Evolutionary conservation across 2,329 filamentous ascomycete genomes (phyloP).

Genomic region (Neurospora crassa): DNA sequence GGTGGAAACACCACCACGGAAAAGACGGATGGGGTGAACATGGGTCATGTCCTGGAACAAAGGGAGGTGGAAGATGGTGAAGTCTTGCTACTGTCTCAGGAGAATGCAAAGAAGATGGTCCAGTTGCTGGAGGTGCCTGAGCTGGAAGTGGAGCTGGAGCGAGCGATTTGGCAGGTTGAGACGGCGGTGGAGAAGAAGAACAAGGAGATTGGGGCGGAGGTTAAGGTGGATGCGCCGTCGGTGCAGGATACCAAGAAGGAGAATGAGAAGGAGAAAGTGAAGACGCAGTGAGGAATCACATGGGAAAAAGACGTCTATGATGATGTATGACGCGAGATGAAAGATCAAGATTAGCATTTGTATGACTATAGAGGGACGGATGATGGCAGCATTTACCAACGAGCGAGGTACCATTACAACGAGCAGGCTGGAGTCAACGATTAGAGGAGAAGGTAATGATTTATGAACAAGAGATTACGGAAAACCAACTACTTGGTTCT

Average conservation of each 20-base stretch:
- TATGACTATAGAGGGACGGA: neutral
- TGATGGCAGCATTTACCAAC: neutral
- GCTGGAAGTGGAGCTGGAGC: constrained; percentile 61
- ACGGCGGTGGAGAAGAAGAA: constrained; percentile 31
- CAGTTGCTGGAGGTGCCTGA: constrained; percentile 57
- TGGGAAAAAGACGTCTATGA: neutral
- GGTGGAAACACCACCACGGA: constrained; percentile 8
- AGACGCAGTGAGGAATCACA: constrained; percentile 10
- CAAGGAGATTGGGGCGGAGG: constrained; percentile 13
- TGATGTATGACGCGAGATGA: neutral
- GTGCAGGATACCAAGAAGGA: constrained; percentile 10
- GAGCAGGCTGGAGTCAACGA: neutral
- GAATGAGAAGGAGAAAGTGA: constrained; percentile 11
- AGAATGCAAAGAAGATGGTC: constrained; percentile 24
- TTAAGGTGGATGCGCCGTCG: constrained; percentile 8
- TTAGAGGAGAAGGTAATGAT: neutral
- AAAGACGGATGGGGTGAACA: neutral
- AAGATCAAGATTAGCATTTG: neutral
- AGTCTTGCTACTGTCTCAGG: constrained; percentile 30
- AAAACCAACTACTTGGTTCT: neutral
- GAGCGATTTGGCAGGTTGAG: constrained; percentile 67
- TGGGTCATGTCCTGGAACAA: neutral
- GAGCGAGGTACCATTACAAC: too few relatives aligned
- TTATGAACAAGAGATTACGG: neutral
- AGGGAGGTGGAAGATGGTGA: constrained; percentile 24